These are phyloP conservation scores for Pythium scleroteichum DNA, from an alignment of 352 stramenopile species.

Conservation along the genomic window DNA sequence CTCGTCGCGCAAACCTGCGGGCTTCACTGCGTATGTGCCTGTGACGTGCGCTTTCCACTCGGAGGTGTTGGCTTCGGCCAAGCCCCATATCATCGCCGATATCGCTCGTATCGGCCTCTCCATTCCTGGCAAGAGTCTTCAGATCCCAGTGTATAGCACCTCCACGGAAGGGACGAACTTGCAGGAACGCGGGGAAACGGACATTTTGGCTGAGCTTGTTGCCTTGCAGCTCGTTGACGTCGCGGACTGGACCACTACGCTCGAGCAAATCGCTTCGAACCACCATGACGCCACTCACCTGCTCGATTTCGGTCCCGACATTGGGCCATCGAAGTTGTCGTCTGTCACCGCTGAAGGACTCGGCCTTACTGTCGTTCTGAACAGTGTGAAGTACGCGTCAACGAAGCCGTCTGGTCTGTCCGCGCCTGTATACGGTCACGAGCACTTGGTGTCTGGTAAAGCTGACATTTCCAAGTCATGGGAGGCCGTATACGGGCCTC, in stretches of 20 bases:
- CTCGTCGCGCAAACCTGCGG: slow-evolving; percentile 76
- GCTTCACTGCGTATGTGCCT: slow-evolving; percentile 52
- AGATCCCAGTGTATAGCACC: slow-evolving; percentile 70
- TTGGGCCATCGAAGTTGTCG: slow-evolving; percentile 58
- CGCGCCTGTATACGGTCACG: slow-evolving; percentile 39
- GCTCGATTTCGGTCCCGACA: slow-evolving; percentile 73
- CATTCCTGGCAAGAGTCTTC: slow-evolving; percentile 50
- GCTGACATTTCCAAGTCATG: slow-evolving; percentile 37
- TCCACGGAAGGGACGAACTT: slow-evolving; percentile 50
- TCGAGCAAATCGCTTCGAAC: slow-evolving; percentile 33
- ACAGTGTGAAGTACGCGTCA: slow-evolving; percentile 42
- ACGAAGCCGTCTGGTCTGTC: slow-evolving; percentile 26
- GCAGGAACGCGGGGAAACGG: slow-evolving; percentile 42
- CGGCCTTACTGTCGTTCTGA: slow-evolving; percentile 54
- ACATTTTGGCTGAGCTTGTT: slow-evolving; percentile 49
- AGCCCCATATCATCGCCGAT: slow-evolving; percentile 48
- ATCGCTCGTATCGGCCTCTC: slow-evolving; percentile 44
- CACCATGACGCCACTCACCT: slow-evolving; percentile 60
- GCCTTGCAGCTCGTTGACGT: slow-evolving; percentile 65
- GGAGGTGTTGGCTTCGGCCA: slow-evolving; percentile 42
- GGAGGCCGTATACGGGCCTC: slow-evolving; percentile 51
- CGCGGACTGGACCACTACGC: slow-evolving; percentile 65
- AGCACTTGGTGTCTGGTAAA: slow-evolving; percentile 42
- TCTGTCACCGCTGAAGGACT: slow-evolving; percentile 45
- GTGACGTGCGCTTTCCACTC: slow-evolving; percentile 84